Evolutionary conservation across 225 moss, liverwort and hornwort species (phyloP), one percentile per base, ranked within the genome.

Genomic region (Neckera pumila): DNA sequence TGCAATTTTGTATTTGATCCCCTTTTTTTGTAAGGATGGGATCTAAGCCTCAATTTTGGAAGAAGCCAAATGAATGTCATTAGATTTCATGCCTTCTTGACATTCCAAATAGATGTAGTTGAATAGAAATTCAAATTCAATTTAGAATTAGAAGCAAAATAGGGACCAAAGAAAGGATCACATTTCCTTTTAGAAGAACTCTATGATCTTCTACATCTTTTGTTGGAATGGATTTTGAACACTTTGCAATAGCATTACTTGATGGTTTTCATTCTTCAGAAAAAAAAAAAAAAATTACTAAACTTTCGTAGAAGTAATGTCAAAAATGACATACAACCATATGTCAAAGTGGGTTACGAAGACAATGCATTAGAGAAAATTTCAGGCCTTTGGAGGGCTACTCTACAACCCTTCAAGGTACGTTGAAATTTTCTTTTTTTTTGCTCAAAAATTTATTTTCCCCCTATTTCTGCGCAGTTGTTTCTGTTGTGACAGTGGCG

Each of bases 211-310:
- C 8, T 9, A 42, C 9, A 42, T 26, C 26, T 71, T 26, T 69
- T 42, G 3, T 26, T 71, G 26, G 26, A 26, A 42, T 42, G 42
- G 25, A 40, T 38, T 69, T 38, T 13, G 11, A 23, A 7, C 4
- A 69, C 23, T 40, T 70, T 70, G 8, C 14, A 40, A 40, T 40
- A 70, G 4, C 25, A 40, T 25, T 23, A 23, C 40, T 38, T 8
- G 14, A 40, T 14, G 3, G 25, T 8, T 40, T 40, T 70, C 8
- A 40, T 23, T 13, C 13, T 38, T 64, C 2, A 1, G 33, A 33
- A 12, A 7, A 12, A 4, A 13, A 2, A 33, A 12, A 7, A 12
- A 4, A 13, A 2, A 1, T 20, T 8, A 40, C 1, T 67, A 40
- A 38, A 69, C 8, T 40, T 8, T 70, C 5, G 0, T 40, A 1